Evolutionary conservation across 2,329 filamentous ascomycete species (phyloP).

Genomic region (Ilyonectria mors-panacis): DNA sequence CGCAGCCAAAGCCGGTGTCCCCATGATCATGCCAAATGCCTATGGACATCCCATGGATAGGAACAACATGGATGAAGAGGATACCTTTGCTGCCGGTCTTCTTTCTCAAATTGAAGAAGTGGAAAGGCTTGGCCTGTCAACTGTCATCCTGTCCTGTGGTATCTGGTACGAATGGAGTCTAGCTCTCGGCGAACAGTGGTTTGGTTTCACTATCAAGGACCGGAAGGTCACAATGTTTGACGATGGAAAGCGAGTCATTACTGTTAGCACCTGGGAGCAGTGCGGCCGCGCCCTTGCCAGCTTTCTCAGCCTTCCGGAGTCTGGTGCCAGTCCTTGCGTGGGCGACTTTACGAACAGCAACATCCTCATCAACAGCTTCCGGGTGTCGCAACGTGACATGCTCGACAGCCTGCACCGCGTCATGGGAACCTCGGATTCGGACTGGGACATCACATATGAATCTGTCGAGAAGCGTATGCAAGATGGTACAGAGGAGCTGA

Average conservation of each 20-base stretch:
- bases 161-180: slow-evolving; percentile 71
- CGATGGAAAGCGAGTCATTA: slow-evolving; percentile 70
- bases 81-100: slow-evolving; percentile 53
- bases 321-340: slow-evolving; percentile 54
- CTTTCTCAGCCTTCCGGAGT: slow-evolving; percentile 61
- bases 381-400: slow-evolving; percentile 53
- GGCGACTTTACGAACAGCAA: slow-evolving; percentile 57
- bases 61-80: slow-evolving; percentile 55
- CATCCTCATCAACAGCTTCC: slow-evolving; percentile 69
- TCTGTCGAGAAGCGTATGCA: slow-evolving; percentile 61
- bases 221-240: slow-evolving; percentile 63
- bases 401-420: slow-evolving; percentile 3
- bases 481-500: slow-evolving; percentile 62
- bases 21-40: slow-evolving; percentile 65
- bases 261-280: slow-evolving; percentile 72
- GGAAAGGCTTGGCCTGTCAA: slow-evolving; percentile 56
- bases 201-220: slow-evolving; percentile 65
- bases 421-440: background rate
- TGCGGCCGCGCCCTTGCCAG: slow-evolving; percentile 68
- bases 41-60: slow-evolving; percentile 59
- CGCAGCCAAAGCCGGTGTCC: slow-evolving; percentile 68
- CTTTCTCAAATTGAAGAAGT: slow-evolving; percentile 53
- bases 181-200: slow-evolving; percentile 55
- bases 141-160: slow-evolving; percentile 66
- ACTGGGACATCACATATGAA: slow-evolving; percentile 52